These are phyloP conservation scores for Petunia secreta DNA, from an alignment of 257 asterid genomes.

Conservation along the genomic window DNA sequence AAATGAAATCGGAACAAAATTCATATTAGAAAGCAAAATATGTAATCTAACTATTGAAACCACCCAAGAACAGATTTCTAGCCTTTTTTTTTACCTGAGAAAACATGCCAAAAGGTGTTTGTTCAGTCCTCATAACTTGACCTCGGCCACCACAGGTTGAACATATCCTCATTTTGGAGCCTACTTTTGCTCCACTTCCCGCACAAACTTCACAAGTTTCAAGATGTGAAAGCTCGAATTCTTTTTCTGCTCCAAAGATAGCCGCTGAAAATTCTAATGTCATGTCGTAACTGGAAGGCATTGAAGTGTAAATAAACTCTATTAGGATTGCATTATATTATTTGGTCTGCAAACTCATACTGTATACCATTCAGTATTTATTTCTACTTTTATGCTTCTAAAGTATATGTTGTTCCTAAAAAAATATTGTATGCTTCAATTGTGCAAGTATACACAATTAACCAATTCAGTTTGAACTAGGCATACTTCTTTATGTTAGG, in stretches of 20 bases:
- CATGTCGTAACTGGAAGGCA: constrained; percentile 76
- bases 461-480: not conserved
- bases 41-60: not conserved
- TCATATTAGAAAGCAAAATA: not conserved
- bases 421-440: not conserved
- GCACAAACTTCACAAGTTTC: constrained; percentile 88
- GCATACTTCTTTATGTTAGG: not conserved
- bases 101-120: constrained; percentile 99
- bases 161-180: constrained; percentile 94
- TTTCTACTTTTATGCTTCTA: constrained; percentile 20
- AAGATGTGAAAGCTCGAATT: constrained; percentile 88
- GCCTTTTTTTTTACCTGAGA: constrained; percentile 65
- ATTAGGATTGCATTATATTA: not conserved
- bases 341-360: not conserved
- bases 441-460: constrained; percentile 17
- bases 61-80: not conserved
- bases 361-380: not conserved
- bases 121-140: constrained; percentile 99
- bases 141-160: constrained; percentile 99
- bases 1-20: not conserved
- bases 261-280: constrained; percentile 83
- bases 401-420: not conserved
- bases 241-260: constrained; percentile 96
- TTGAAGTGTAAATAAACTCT: constrained; percentile 28
- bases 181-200: constrained; percentile 95